phyloP scores from a whole-genome alignment of 2,329 filamentous ascomycete genomes.

The Fragosphaeria purpurea region DNA sequence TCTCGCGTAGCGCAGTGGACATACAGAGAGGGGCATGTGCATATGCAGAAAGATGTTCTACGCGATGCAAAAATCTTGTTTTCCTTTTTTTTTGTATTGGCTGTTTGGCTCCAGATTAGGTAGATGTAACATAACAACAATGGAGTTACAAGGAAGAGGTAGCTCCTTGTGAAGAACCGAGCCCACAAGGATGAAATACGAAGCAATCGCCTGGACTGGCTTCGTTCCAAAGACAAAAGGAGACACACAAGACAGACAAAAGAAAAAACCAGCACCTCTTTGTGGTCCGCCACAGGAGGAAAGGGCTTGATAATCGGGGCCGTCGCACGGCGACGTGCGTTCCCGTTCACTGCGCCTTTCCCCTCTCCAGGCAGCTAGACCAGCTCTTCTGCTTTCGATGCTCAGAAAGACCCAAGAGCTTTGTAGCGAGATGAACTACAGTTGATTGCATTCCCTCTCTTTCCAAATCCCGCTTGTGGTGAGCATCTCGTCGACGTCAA shows the following conservation, averaged over 20 bases:
- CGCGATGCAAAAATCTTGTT: background rate
- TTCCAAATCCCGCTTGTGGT: no score
- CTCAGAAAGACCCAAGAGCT: background rate
- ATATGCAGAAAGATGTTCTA: no score
- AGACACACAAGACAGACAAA: conserved; percentile 6
- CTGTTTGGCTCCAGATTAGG: conserved; percentile 26
- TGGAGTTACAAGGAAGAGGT: background rate
- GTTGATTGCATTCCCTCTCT: background rate
- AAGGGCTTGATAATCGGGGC: background rate
- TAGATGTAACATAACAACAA: conserved; percentile 18
- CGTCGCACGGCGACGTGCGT: conserved; percentile 6
- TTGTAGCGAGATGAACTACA: conserved; percentile 13
- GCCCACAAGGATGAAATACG: no score
- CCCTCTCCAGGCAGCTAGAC: background rate
- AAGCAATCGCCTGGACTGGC: conserved; percentile 1
- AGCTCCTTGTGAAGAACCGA: no score
- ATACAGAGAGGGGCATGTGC: no score
- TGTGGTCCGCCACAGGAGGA: background rate
- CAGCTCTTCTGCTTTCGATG: background rate
- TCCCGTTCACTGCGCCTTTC: background rate
- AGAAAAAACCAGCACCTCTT: conserved; percentile 12
- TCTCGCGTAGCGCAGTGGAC: no score
- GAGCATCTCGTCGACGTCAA: no score
- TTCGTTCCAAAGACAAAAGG: conserved; percentile 5
- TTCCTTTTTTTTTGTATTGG: conserved; percentile 10